Percentiles rank a stretch among this genome's conserved stretches.
Conservation (phyloP, 306 rosid species). For the Hippophae gyantsensis region DNA sequence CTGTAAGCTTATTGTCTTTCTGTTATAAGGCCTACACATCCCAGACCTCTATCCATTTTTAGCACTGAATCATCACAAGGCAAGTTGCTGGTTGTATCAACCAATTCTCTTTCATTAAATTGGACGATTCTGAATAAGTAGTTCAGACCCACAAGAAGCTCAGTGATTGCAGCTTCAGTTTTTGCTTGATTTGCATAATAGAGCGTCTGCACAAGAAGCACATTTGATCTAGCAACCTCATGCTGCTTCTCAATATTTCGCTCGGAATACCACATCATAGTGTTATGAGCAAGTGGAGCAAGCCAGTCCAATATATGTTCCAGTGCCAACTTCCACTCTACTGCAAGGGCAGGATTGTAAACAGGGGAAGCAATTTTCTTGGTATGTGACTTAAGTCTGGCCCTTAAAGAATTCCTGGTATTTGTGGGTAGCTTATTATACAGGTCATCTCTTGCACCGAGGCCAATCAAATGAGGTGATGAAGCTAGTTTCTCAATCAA, state of each 20-base stretch:
- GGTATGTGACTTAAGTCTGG: slow-evolving; percentile 38
- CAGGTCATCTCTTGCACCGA: slow-evolving; percentile 42
- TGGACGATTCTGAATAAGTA: slow-evolving; percentile 32
- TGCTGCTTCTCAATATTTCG: slow-evolving; percentile 58
- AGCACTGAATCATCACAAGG: slow-evolving; percentile 14
- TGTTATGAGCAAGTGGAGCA: slow-evolving; percentile 72
- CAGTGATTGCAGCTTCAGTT: slow-evolving; percentile 65
- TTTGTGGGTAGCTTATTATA: slow-evolving; percentile 54
- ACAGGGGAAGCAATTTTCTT: slow-evolving; percentile 26
- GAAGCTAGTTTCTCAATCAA: slow-evolving; percentile 50
- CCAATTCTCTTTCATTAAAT: slow-evolving; percentile 16
- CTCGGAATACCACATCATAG: slow-evolving; percentile 65
- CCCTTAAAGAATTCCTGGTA: slow-evolving; percentile 42
- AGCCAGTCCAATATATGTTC: slow-evolving; percentile 57
- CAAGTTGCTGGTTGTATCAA: slow-evolving; percentile 16
- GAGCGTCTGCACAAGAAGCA: slow-evolving; percentile 68
- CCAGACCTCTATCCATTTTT: not conserved
- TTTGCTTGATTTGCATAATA: slow-evolving; percentile 57
- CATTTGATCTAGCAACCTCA: slow-evolving; percentile 22
- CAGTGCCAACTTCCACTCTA: slow-evolving; percentile 37
- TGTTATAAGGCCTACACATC: no score
- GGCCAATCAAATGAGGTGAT: slow-evolving; percentile 35
- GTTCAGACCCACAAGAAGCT: slow-evolving; percentile 73
- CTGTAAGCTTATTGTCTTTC: no score
- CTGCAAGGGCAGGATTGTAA: slow-evolving; percentile 31